A percentile compares a stretch with the other conserved stretches of the same genome.
Conservation (phyloP, 495 filamentous ascomycete species). For the Xeromyces bisporus region DNA sequence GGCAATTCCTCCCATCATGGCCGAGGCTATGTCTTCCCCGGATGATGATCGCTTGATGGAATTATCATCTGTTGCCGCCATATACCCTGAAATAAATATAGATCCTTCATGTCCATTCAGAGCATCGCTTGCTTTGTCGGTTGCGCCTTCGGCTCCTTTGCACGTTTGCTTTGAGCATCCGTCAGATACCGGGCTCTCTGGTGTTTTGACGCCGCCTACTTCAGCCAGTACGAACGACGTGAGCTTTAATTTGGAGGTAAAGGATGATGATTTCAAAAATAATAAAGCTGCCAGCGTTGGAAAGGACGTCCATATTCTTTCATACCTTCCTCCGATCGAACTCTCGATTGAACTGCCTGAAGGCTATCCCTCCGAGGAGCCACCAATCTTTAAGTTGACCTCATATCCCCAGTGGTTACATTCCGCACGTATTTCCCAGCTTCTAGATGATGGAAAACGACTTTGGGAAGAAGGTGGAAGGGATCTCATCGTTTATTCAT, state of each 20-base stretch:
- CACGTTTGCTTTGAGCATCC: constrained; percentile 49
- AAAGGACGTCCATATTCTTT: constrained; percentile 44
- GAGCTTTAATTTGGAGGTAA: constrained; percentile 5
- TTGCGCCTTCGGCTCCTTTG: constrained; percentile 51
- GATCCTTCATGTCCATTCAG: constrained; percentile 38
- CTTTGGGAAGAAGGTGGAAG: constrained; percentile 76
- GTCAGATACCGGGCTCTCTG: constrained; percentile 20
- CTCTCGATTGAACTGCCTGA: constrained; percentile 54
- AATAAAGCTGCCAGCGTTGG: constrained; percentile 4
- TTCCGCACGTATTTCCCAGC: constrained; percentile 29
- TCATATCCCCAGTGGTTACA: constrained; percentile 60
- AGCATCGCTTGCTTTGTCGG: constrained; percentile 53
- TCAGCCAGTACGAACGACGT: constrained; percentile 20
- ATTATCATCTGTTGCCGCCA: constrained; percentile 66
- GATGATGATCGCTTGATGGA: constrained; percentile 62
- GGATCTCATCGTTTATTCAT: constrained; percentile 62
- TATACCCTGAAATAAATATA: constrained; percentile 70
- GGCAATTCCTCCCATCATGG: constrained; percentile 8
- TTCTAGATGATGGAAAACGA: constrained; percentile 40
- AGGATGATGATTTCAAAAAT: constrained; percentile 12
- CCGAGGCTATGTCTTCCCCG: constrained; percentile 11
- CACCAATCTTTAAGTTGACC: constrained; percentile 49
- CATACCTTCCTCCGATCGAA: constrained; percentile 58
- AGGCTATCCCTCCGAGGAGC: constrained; percentile 51
- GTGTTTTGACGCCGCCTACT: constrained; percentile 28